Conservation (phyloP, 768 basidiomycete genomes). For the Chalciporus piperatus region DNA sequence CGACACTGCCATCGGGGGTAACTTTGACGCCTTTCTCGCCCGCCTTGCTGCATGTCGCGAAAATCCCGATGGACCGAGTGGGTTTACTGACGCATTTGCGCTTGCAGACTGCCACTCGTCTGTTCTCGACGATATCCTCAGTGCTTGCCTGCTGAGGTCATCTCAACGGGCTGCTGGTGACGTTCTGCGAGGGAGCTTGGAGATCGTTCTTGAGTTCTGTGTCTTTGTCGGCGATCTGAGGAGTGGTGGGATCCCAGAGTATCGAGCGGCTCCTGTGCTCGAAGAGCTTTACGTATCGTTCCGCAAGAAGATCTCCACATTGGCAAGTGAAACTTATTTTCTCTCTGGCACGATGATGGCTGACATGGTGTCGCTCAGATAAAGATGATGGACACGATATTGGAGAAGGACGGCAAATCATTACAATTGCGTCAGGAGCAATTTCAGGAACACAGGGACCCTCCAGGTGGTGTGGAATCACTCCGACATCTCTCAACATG, state of each 20-base stretch:
- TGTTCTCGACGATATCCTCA: conserved; percentile 72
- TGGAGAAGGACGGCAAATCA: conserved; percentile 47
- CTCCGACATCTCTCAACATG: conserved; percentile 54
- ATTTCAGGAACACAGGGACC: conserved; percentile 31
- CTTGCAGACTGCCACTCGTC: conserved; percentile 64
- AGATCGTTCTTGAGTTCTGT: conserved; percentile 64
- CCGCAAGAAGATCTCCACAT: conserved; percentile 47
- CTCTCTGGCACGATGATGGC: not conserved
- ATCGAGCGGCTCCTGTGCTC: conserved; percentile 56
- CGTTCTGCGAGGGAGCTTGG: conserved; percentile 58
- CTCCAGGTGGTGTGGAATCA: conserved; percentile 52
- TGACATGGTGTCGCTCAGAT: conserved; percentile 39
- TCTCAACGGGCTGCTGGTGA: conserved; percentile 66
- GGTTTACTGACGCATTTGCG: conserved; percentile 71
- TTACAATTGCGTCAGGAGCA: conserved; percentile 16
- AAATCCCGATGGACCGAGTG: conserved; percentile 13
- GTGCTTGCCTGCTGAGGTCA: conserved; percentile 69
- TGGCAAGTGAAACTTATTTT: conserved; percentile 45
- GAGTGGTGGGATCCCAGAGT: conserved; percentile 55
- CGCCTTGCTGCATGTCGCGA: conserved; percentile 32
- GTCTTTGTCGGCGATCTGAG: conserved; percentile 61
- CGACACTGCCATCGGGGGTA: conserved; percentile 77
- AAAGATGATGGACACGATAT: conserved; percentile 50
- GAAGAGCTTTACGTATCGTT: conserved; percentile 56
- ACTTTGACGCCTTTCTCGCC: conserved; percentile 68